Evolutionary conservation across 495 filamentous ascomycete genomes (phyloP).

Genomic region (Xylaria longipes): DNA sequence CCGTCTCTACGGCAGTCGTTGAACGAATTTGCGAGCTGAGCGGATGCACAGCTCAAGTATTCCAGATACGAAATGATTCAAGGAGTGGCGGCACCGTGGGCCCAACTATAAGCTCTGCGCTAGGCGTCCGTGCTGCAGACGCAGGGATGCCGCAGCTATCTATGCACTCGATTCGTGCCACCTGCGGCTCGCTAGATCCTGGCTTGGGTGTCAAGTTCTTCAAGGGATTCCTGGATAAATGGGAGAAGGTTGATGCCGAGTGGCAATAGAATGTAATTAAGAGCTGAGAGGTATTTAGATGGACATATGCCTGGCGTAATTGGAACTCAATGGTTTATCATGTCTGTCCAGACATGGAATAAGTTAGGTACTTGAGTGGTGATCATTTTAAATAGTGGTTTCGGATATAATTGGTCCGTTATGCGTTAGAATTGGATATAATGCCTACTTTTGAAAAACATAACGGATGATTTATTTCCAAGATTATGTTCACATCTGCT

Average conservation of each 20-base stretch:
- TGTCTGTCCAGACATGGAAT: neutral
- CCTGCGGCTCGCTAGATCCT: constrained; percentile 84
- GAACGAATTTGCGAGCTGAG: constrained; percentile 74
- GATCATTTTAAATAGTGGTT: neutral
- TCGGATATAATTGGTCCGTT: neutral
- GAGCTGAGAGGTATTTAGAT: neutral
- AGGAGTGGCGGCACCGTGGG: constrained; percentile 93
- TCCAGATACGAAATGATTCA: constrained; percentile 93
- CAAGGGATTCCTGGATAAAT: constrained; percentile 87
- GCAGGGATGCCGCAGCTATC: constrained; percentile 90
- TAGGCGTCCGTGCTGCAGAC: constrained; percentile 86
- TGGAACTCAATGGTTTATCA: neutral
- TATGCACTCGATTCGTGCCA: constrained; percentile 95
- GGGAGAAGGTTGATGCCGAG: constrained; percentile 84
- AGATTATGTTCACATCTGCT: neutral
- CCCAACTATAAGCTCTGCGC: constrained; percentile 80
- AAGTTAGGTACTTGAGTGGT: neutral
- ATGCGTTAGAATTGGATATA: neutral
- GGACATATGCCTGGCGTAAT: neutral
- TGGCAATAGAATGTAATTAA: constrained; percentile 58
- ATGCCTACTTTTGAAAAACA: neutral
- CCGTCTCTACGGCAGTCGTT: constrained; percentile 77
- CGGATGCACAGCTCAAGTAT: constrained; percentile 77
- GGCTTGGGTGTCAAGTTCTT: constrained; percentile 88
- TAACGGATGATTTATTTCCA: neutral